Evolutionary conservation across 176 grass and related monocot genomes (phyloP).

Genomic region (Cenchrus fungigraminus): DNA sequence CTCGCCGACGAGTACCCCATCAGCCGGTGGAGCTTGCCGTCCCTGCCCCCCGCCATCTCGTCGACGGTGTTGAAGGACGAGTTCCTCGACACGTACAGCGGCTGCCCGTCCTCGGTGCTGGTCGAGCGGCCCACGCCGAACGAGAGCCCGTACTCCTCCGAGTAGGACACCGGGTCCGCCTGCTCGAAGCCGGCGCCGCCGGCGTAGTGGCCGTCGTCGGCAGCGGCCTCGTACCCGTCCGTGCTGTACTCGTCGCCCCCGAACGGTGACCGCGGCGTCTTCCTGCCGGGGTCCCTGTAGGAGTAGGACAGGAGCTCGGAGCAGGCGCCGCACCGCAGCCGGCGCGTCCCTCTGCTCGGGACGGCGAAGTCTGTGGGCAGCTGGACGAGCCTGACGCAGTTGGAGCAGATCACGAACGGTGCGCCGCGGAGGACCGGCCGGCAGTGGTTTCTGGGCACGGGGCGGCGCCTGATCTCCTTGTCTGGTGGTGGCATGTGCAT

Average conservation of each 20-base stretch:
- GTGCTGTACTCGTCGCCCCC: conserved; percentile 44
- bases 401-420: conserved; percentile 87
- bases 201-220: not conserved
- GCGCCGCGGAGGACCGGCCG: conserved; percentile 71
- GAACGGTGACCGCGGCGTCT: conserved; percentile 42
- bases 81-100: conserved; percentile 70
- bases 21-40: conserved; percentile 66
- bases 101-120: conserved; percentile 52
- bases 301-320: conserved; percentile 67
- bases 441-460: conserved; percentile 56
- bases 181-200: not conserved
- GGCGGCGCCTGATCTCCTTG: conserved; percentile 40
- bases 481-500: not conserved
- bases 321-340: conserved; percentile 77
- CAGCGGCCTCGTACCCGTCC: conserved; percentile 29
- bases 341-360: conserved; percentile 55
- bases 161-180: conserved; percentile 58
- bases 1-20: conserved; percentile 86
- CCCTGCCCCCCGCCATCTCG: conserved; percentile 21
- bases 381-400: conserved; percentile 66
- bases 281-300: conserved; percentile 53
- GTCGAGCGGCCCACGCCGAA: conserved; percentile 53
- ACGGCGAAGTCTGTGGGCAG: conserved; percentile 65
- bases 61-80: conserved; percentile 61
- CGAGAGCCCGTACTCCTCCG: conserved; percentile 59